Percentiles rank a stretch among this genome's conserved stretches.
Conservation (phyloP, 2,329 filamentous ascomycete genomes). For the Epichloe glyceriae region DNA sequence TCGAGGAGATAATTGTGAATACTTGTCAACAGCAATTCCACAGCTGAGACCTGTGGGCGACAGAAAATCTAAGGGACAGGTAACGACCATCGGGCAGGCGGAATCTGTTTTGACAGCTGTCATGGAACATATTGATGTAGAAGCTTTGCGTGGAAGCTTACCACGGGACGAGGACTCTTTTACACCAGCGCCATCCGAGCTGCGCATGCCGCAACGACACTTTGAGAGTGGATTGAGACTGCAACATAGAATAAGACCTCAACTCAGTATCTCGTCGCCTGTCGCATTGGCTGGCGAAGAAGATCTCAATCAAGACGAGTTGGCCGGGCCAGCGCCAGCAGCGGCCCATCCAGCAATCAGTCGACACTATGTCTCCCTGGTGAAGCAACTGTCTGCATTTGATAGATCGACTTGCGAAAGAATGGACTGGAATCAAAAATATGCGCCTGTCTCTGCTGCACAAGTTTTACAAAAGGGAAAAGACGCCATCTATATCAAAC, state of each 20-base stretch:
- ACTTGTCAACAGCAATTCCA: background rate
- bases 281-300: slow-evolving; percentile 5
- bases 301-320: slow-evolving; percentile 23
- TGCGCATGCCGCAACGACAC: slow-evolving; percentile 41
- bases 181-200: slow-evolving; percentile 29
- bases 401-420: slow-evolving; percentile 67
- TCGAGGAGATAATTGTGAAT: slow-evolving; percentile 28
- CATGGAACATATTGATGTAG: slow-evolving; percentile 14
- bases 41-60: background rate
- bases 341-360: slow-evolving; percentile 44
- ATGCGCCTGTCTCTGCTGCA: slow-evolving; percentile 54
- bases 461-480: slow-evolving; percentile 65
- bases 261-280: slow-evolving; percentile 26
- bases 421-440: slow-evolving; percentile 69
- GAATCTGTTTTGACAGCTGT: slow-evolving; percentile 31
- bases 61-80: slow-evolving; percentile 39
- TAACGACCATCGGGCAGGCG: slow-evolving; percentile 23
- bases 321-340: slow-evolving; percentile 10
- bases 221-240: slow-evolving; percentile 46
- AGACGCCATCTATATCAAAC: slow-evolving; percentile 57
- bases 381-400: slow-evolving; percentile 58
- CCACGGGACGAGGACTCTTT: slow-evolving; percentile 25
- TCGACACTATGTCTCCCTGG: slow-evolving; percentile 46
- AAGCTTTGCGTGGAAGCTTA: slow-evolving; percentile 15
- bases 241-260: slow-evolving; percentile 32